Evolutionary conservation across 306 rosid species (phyloP).

Genomic region (Fragaria iinumae): DNA sequence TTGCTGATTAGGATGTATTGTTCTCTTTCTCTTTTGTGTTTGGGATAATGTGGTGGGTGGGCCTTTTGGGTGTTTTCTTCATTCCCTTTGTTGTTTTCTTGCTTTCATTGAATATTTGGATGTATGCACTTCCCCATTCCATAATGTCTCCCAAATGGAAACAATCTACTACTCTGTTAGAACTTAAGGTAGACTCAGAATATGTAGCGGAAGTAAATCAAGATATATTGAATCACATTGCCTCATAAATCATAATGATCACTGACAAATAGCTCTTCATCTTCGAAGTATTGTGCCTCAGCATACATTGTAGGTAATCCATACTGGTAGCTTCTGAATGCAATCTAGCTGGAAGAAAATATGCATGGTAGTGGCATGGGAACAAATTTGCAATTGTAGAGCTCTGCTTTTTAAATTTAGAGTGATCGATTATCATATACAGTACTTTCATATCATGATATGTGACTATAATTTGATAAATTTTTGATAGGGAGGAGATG

Average conservation of each 20-base stretch:
- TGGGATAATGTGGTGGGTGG: background rate
- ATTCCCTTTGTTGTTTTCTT: background rate
- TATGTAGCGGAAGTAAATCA: background rate
- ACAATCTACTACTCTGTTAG: background rate
- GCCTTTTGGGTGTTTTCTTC: background rate
- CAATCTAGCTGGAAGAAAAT: background rate
- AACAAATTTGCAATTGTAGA: background rate
- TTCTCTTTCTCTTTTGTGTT: background rate
- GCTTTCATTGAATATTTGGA: background rate
- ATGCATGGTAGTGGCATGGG: background rate
- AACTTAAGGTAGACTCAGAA: background rate
- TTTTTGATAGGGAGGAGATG: conserved; percentile 37
- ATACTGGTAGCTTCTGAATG: background rate
- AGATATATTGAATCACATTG: background rate
- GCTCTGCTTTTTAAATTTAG: background rate
- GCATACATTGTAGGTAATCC: too few species aligned
- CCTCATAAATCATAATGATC: background rate
- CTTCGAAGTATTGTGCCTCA: background rate
- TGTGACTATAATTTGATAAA: background rate
- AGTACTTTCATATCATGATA: background rate
- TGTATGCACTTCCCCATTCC: background rate
- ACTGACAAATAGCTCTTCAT: background rate
- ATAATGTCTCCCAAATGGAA: background rate
- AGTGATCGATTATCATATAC: background rate
- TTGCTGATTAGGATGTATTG: background rate